A percentile compares a stretch with the other conserved stretches of the same genome.
These are phyloP conservation scores for Yarrowia phangngaensis DNA, from an alignment of 805 yeast species.

Conservation along the genomic window DNA sequence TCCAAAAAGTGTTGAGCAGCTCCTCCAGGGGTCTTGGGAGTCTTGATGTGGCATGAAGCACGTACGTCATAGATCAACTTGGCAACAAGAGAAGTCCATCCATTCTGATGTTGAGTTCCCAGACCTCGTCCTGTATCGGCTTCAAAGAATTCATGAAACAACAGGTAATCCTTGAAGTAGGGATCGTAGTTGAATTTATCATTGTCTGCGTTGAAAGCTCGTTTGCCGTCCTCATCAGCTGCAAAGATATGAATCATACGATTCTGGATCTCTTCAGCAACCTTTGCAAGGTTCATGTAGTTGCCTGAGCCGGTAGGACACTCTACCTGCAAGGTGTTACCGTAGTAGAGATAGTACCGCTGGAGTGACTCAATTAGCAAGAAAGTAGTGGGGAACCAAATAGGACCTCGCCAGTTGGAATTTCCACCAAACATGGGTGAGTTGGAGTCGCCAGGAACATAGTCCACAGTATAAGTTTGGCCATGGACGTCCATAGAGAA, in stretches of 20 bases:
- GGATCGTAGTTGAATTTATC: slow-evolving; percentile 54
- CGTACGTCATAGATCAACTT: slow-evolving; percentile 87
- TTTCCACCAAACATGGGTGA: slow-evolving; percentile 95
- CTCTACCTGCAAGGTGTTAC: slow-evolving; percentile 77
- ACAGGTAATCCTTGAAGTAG: slow-evolving; percentile 67
- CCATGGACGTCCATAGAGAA: slow-evolving; percentile 81
- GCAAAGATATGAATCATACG: slow-evolving; percentile 77
- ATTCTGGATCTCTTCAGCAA: slow-evolving; percentile 86
- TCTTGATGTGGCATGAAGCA: slow-evolving; percentile 49
- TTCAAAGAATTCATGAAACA: slow-evolving; percentile 84
- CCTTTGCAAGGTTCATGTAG: slow-evolving; percentile 72
- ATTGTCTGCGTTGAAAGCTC: slow-evolving; percentile 69
- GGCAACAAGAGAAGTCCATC: slow-evolving; percentile 93
- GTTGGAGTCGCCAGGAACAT: slow-evolving; percentile 84
- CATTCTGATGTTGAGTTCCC: slow-evolving; percentile 92
- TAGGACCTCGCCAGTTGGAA: slow-evolving; percentile 96
- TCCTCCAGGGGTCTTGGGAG: slow-evolving; percentile 38
- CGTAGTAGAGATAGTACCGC: slow-evolving; percentile 82
- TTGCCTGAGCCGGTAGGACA: slow-evolving; percentile 84
- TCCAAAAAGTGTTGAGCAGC: slow-evolving; percentile 41
- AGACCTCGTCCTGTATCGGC: slow-evolving; percentile 93
- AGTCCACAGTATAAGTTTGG: slow-evolving; percentile 60
- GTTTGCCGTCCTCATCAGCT: slow-evolving; percentile 55
- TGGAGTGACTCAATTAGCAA: slow-evolving; percentile 80
- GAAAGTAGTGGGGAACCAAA: slow-evolving; percentile 93